Evolutionary conservation across 805 yeast species (phyloP).

Genomic region (Kluyveromyces aestuarii): DNA sequence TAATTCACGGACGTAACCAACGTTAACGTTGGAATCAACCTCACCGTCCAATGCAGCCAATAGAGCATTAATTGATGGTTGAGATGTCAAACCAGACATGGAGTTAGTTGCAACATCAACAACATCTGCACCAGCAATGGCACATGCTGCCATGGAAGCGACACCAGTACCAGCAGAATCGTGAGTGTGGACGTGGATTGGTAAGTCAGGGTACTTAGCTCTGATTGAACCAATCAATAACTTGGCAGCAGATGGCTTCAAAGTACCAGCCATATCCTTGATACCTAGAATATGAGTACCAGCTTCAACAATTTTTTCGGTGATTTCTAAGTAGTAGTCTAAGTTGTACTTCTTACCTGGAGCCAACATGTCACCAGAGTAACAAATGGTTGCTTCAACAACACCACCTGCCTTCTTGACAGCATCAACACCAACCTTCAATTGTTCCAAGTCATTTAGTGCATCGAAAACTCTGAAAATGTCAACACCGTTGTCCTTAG

Average conservation of each 20-base stretch:
- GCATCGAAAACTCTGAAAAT: conserved; percentile 98
- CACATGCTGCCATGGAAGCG: conserved; percentile 91
- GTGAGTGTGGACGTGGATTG: conserved; percentile 98
- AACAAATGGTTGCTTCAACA: conserved; percentile 96
- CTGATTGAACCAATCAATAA: conserved; percentile 73
- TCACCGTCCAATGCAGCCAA: conserved; percentile 88
- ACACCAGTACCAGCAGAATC: conserved; percentile 99
- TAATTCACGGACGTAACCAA: conserved; percentile 62
- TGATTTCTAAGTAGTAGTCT: conserved; percentile 75
- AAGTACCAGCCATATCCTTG: conserved; percentile 99
- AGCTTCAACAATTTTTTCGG: conserved; percentile 76
- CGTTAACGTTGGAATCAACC: conserved; percentile 62
- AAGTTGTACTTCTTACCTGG: conserved; percentile 94
- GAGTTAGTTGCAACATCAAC: conserved; percentile 97
- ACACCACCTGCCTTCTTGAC: conserved; percentile 98
- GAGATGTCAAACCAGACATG: conserved; percentile 97
- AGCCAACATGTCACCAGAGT: conserved; percentile 97
- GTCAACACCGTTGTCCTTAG: conserved; percentile 93
- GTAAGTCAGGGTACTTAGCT: conserved; percentile 81
- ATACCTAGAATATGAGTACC: conserved; percentile 97
- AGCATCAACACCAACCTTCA: conserved; percentile 95
- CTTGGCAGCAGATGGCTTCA: conserved; percentile 91
- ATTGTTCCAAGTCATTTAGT: conserved; percentile 90
- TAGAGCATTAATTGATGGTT: conserved; percentile 90
- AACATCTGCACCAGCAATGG: conserved; percentile 94